Base-by-base conservation (phyloP, 257 asterid genomes). In the Nicotiana benthamiana region DNA sequence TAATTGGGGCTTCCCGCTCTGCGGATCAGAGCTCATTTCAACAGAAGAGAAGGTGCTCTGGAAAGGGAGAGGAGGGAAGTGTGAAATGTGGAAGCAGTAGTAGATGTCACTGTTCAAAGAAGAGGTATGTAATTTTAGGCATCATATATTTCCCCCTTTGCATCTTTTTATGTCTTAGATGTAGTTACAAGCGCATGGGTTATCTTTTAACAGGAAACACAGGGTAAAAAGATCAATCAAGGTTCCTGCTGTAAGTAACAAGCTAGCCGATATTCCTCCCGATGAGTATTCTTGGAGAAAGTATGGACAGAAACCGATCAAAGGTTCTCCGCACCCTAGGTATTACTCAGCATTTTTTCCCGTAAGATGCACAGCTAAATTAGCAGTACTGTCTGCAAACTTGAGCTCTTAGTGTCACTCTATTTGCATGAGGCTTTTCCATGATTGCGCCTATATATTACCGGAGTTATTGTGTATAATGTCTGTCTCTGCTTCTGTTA, bases 31-130 rank as follows among this genome's bases (percentile, higher is more conserved):
- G 87, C 80, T 87, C 92, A 6, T 86, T 59, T 77, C 95, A 87
- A 85, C 91, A 92, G 83, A 94, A 90, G 89, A 88, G 90, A 79
- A 90, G 91, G 84, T 95, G 98, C 76, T 90, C 91, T 1, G 93
- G 90, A 0, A 90, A 90, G 81, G 97, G 96, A 34, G 97, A 90
- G 48, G 97, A 93, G 77, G 98, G 97, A 46, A 94, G 92, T 82
- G 93, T 86, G 74, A 94, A 94, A 90, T 94, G 98, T 87, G 94
- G 97, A 75, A 92, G 94, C 61, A 90, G 91, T 51, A 91, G 95
- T 8, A 84, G 92, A 83, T 95, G 98, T 83, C 98, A 92, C 81
- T 95, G 98, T 84, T 90, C 97, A 8, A 94, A 93, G 90, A 95
- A 95, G 87, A 93, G 98, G 98, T 92, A 24, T 48, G 62, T 74